phyloP scores from a whole-genome alignment of 768 basidiomycete genomes.

The Pleurotus platypus region DNA sequence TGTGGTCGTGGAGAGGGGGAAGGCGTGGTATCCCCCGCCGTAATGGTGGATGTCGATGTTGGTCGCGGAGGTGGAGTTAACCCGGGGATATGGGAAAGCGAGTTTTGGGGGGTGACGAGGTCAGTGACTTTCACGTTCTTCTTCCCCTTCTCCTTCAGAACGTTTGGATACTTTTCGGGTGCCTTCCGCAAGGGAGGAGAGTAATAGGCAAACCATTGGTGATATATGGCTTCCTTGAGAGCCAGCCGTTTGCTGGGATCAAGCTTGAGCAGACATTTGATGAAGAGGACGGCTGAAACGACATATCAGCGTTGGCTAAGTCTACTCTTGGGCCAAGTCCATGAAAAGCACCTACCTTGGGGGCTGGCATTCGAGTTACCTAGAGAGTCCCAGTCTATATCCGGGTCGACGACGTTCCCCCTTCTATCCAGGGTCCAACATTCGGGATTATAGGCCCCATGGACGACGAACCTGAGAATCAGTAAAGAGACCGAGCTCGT shows the following conservation, averaged over 20 bases:
- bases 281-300: constrained; percentile 52
- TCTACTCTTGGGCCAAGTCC: neutral
- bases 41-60: no score
- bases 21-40: neutral
- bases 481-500: constrained; percentile 7
- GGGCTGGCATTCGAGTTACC: constrained; percentile 31
- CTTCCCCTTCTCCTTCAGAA: neutral
- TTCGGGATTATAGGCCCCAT: constrained; percentile 48
- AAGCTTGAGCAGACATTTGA: constrained; percentile 57
- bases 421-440: constrained; percentile 52
- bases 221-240: constrained; percentile 59
- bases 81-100: neutral
- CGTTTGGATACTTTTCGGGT: neutral
- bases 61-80: neutral
- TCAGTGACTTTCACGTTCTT: neutral
- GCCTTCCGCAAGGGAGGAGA: constrained; percentile 1
- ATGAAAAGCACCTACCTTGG: constrained; percentile 36
- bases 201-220: constrained; percentile 64
- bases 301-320: neutral
- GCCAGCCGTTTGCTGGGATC: constrained; percentile 68
- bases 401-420: constrained; percentile 31
- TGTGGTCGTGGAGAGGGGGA: neutral
- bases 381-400: constrained; percentile 61
- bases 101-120: neutral
- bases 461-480: constrained; percentile 85